Percentiles rank a stretch among this genome's conserved stretches.
phyloP scores from a whole-genome alignment of 345 rosid genomes.

The Alliaria petiolata region DNA sequence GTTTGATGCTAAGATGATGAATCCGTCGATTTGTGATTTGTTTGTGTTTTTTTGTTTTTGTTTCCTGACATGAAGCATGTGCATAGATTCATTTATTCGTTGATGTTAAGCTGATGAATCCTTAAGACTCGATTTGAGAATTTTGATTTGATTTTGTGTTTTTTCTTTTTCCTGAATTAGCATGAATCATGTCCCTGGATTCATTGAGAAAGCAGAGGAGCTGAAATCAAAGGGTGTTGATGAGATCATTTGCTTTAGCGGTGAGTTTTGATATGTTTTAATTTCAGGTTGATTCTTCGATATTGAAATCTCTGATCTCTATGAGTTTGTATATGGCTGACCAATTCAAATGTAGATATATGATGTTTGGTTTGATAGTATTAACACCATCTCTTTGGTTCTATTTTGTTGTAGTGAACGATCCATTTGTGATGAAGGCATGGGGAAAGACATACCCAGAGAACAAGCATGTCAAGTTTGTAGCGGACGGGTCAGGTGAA shows the following conservation, averaged over 20 bases:
- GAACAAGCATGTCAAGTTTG: constrained; percentile 87
- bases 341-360: too few species aligned
- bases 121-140: background rate
- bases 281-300: too few species aligned
- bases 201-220: constrained; percentile 78
- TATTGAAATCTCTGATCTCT: background rate
- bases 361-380: background rate
- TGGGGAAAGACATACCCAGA: constrained; percentile 95
- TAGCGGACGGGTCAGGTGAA: constrained; percentile 83
- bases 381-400: background rate
- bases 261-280: too few species aligned
- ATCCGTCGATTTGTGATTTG: too few species aligned
- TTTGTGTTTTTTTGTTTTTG: too few species aligned
- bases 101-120: too few species aligned
- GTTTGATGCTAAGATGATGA: too few species aligned
- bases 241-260: constrained; percentile 76
- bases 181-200: constrained; percentile 90
- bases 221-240: constrained; percentile 79
- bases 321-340: too few species aligned
- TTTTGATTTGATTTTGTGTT: too few species aligned
- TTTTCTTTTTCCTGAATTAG: constrained; percentile 28
- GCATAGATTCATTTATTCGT: too few species aligned
- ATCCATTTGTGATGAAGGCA: constrained; percentile 95
- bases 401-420: constrained; percentile 62
- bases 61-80: too few species aligned